Percentiles rank a stretch among this genome's conserved stretches.
Evolutionary conservation across 305 asterid genomes (phyloP).

Genomic region (Plantago lanceolata): DNA sequence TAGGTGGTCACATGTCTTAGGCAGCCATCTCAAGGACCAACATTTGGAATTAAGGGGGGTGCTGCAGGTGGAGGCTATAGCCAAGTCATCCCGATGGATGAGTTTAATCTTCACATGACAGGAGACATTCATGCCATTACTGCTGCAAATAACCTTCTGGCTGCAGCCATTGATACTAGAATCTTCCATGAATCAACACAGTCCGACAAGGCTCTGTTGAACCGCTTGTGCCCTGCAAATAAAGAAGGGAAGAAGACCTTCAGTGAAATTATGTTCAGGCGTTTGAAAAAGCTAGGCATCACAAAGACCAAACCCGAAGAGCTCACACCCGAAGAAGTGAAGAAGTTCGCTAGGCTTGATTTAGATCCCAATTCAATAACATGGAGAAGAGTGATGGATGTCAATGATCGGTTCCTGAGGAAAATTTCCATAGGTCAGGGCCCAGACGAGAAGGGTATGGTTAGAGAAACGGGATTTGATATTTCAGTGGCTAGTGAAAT

Average conservation of each 20-base stretch:
- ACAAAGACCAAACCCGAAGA: constrained; percentile 72
- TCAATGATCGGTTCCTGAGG: constrained; percentile 89
- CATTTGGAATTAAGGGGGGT: constrained; percentile 95
- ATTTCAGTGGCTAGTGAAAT: constrained; percentile 94
- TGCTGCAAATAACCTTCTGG: constrained; percentile 93
- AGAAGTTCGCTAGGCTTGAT: constrained; percentile 82
- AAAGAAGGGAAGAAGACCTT: constrained; percentile 75
- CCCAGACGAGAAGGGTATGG: constrained; percentile 95
- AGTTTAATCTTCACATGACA: constrained; percentile 92
- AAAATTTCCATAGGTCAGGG: constrained; percentile 88
- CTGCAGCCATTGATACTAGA: constrained; percentile 93
- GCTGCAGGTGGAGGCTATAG: constrained; percentile 99
- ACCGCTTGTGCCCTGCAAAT: constrained; percentile 76
- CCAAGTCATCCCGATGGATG: constrained; percentile 99
- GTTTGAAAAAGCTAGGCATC: constrained; percentile 75
- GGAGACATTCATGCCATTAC: constrained; percentile 97
- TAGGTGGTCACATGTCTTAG: constrained; percentile 91
- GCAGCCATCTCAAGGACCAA: constrained; percentile 98
- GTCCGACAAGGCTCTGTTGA: constrained; percentile 85
- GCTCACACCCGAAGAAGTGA: constrained; percentile 74
- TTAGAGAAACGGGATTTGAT: constrained; percentile 90
- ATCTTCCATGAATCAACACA: constrained; percentile 87
- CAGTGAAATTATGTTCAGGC: constrained; percentile 70
- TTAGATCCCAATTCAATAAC: constrained; percentile 79
- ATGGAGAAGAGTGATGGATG: constrained; percentile 97